These are phyloP conservation scores for Dryadomyces quercivorus DNA, from an alignment of 2,329 filamentous ascomycete species.

Conservation along the genomic window DNA sequence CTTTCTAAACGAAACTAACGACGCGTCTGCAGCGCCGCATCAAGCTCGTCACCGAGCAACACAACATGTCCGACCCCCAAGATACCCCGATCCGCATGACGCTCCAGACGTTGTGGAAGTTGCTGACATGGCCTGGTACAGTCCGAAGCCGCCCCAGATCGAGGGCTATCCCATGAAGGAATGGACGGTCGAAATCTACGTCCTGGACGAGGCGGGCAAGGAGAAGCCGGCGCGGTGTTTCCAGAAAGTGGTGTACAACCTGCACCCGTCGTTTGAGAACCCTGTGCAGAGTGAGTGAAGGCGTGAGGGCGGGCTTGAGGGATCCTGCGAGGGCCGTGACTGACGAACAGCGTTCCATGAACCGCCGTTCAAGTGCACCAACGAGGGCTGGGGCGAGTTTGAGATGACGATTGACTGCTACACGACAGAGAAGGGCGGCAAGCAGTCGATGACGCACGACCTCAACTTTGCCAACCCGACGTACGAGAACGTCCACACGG, in stretches of 20 bases:
- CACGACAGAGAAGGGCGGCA: conserved; percentile 73
- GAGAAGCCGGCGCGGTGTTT: conserved; percentile 75
- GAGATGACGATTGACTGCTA: conserved; percentile 81
- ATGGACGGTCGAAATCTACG: conserved; percentile 79
- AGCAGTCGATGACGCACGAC: conserved; percentile 72
- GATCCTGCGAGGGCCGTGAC: background rate
- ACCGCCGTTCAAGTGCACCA: conserved; percentile 77
- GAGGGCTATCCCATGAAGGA: conserved; percentile 85
- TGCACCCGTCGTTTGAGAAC: conserved; percentile 88
- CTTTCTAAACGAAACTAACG: background rate
- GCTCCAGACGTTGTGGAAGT: background rate
- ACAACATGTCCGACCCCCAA: conserved; percentile 53
- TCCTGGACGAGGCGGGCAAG: conserved; percentile 78
- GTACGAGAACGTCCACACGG: conserved; percentile 72
- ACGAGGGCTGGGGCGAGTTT: conserved; percentile 98
- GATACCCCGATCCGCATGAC: too few species aligned
- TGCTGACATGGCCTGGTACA: conserved; percentile 22
- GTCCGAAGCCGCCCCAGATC: conserved; percentile 67
- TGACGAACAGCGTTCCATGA: conserved; percentile 57
- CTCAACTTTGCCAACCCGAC: conserved; percentile 74
- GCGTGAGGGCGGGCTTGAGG: background rate
- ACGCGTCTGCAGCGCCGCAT: conserved; percentile 58
- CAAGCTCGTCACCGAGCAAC: conserved; percentile 88
- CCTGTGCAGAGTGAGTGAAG: conserved; percentile 59
- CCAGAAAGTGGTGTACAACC: conserved; percentile 82